Evolutionary conservation across 2,329 filamentous ascomycete genomes (phyloP).

Genomic region (Hortaea werneckii): DNA sequence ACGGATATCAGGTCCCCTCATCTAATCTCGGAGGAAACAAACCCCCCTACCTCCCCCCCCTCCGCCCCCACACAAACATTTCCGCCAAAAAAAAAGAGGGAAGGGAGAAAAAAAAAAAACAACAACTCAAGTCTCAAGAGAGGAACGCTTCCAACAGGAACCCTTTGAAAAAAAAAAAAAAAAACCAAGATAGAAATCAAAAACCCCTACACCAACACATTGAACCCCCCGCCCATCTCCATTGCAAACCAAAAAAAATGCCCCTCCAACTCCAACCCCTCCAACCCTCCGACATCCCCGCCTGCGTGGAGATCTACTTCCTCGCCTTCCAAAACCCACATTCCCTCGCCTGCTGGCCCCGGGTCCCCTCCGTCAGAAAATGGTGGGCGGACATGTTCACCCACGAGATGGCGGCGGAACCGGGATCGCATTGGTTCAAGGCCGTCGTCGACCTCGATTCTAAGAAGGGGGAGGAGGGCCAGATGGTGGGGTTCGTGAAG

Average conservation of each 20-base stretch:
- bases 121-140: too few species aligned
- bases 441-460: constrained; percentile 5
- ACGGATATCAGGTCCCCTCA: too few species aligned
- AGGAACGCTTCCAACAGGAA: too few species aligned
- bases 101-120: too few species aligned
- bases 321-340: constrained; percentile 20
- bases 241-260: constrained; percentile 1
- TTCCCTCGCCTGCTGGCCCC: constrained; percentile 20
- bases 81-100: too few species aligned
- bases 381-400: constrained; percentile 19
- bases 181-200: not conserved
- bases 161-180: too few species aligned
- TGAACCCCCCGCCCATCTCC: too few species aligned
- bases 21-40: too few species aligned
- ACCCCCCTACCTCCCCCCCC: too few species aligned
- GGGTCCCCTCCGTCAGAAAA: constrained; percentile 10
- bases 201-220: too few species aligned
- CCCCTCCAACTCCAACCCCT: constrained; percentile 11
- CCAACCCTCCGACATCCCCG: constrained; percentile 8
- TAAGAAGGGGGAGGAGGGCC: constrained; percentile 1
- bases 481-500: constrained; percentile 16
- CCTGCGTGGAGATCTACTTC: constrained; percentile 17
- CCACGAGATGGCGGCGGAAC: constrained; percentile 12
- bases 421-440: constrained; percentile 17
- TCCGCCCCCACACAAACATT: too few species aligned